Evolutionary conservation across 2,329 filamentous ascomycete genomes (phyloP).

Genomic region (Hypoxylon sp.): DNA sequence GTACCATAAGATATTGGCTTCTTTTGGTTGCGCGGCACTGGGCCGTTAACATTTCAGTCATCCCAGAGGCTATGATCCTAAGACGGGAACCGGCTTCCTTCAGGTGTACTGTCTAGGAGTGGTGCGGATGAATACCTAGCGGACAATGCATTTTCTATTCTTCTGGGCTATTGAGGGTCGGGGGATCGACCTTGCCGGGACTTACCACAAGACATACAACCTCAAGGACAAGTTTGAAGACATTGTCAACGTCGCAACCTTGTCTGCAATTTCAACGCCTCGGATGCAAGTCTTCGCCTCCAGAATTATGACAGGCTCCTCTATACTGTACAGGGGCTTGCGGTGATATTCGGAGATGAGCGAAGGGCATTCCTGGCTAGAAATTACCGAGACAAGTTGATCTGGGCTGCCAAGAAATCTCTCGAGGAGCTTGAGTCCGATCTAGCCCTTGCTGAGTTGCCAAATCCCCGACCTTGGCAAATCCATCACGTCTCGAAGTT

Average conservation of each 20-base stretch:
- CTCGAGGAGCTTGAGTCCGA: not conserved
- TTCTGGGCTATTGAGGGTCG: not conserved
- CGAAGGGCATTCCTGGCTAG: not conserved
- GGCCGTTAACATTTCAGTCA: too few species aligned
- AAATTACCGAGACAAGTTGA: not conserved
- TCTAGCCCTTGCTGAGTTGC: not conserved
- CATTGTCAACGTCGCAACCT: conserved; percentile 3
- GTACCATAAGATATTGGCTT: too few species aligned
- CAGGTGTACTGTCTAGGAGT: too few species aligned
- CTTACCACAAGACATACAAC: not conserved
- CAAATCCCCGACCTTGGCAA: conserved; percentile 2
- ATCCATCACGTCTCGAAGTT: not conserved
- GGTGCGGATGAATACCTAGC: too few species aligned
- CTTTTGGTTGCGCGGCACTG: too few species aligned
- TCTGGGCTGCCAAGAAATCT: not conserved
- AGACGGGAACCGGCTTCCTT: too few species aligned
- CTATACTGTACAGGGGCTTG: not conserved
- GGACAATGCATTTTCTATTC: not conserved
- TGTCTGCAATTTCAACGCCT: conserved; percentile 10
- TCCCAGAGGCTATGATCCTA: too few species aligned
- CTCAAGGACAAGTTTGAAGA: not conserved
- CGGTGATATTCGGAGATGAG: conserved; percentile 15
- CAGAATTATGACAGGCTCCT: not conserved
- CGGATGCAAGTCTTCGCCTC: not conserved
- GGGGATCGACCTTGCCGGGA: not conserved